Conservation (phyloP, 129 eudicot genomes). For the Centrapalus pauciflorus region DNA sequence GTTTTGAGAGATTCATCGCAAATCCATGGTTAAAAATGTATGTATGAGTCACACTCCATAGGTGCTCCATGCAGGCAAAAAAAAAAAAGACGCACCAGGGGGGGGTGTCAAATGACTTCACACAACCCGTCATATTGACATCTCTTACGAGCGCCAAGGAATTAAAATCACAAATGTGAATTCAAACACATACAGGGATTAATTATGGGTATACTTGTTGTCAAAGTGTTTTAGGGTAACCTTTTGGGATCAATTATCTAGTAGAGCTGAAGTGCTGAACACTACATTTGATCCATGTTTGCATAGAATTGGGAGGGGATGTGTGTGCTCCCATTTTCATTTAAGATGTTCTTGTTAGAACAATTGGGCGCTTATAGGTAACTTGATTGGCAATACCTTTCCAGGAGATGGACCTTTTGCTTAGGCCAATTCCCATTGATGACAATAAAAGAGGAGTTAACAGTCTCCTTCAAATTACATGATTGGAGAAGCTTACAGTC, state of each 20-base stretch:
- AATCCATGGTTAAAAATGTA: no score
- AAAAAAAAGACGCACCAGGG: no score
- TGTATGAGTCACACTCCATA: no score
- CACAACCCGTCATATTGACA: not conserved
- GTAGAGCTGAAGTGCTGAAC: not conserved
- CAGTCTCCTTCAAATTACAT: constrained; percentile 51
- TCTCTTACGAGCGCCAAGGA: not conserved
- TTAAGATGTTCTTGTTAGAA: not conserved
- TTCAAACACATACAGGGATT: not conserved
- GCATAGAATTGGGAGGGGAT: no score
- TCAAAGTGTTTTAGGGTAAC: not conserved
- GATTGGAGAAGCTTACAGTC: constrained; percentile 76
- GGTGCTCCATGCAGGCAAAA: no score
- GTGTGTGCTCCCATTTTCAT: not conserved
- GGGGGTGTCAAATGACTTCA: not conserved
- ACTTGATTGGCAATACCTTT: constrained; percentile 43
- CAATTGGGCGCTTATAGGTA: not conserved
- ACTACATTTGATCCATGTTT: not conserved
- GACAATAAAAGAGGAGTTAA: constrained; percentile 52
- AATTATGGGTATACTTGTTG: not conserved
- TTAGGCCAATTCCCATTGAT: constrained; percentile 56
- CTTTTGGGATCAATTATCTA: not conserved
- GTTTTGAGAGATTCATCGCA: no score
- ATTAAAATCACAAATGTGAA: not conserved
- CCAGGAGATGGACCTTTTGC: constrained; percentile 73